phyloP scores from a whole-genome alignment of 2,329 filamentous ascomycete species.

The Fusarium torulosum region DNA sequence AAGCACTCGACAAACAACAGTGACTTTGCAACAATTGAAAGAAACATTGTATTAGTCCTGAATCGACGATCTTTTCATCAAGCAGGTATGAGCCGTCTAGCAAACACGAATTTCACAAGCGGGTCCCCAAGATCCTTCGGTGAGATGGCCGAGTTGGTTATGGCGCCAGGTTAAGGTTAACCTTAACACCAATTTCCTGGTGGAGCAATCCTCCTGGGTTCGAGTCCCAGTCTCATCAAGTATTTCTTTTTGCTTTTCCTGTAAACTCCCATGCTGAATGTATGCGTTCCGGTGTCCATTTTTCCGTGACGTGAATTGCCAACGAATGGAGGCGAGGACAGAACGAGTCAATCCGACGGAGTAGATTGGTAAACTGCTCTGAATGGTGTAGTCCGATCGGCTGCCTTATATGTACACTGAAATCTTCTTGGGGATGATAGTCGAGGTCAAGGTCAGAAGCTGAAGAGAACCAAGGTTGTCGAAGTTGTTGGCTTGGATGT shows the following conservation, averaged over 20 bases:
- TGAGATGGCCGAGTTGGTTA: slow-evolving; percentile 48
- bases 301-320: neutral
- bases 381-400: no score
- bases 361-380: no score
- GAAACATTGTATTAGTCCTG: neutral
- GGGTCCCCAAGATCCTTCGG: slow-evolving; percentile 18
- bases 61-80: neutral
- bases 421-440: no score
- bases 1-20: neutral
- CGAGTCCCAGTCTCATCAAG: slow-evolving; percentile 47
- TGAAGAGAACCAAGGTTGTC: no score
- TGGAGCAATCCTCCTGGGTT: slow-evolving; percentile 49
- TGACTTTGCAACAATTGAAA: neutral
- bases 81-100: neutral
- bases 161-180: slow-evolving; percentile 39
- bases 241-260: neutral
- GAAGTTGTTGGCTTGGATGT: no score
- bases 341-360: neutral
- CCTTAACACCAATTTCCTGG: slow-evolving; percentile 44
- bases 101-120: neutral
- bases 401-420: no score
- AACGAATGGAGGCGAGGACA: neutral
- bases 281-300: neutral
- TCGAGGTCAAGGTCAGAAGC: no score
- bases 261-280: no score